Evolutionary conservation across 179 eudicot genomes (phyloP).

Genomic region (Beta corolliflora): DNA sequence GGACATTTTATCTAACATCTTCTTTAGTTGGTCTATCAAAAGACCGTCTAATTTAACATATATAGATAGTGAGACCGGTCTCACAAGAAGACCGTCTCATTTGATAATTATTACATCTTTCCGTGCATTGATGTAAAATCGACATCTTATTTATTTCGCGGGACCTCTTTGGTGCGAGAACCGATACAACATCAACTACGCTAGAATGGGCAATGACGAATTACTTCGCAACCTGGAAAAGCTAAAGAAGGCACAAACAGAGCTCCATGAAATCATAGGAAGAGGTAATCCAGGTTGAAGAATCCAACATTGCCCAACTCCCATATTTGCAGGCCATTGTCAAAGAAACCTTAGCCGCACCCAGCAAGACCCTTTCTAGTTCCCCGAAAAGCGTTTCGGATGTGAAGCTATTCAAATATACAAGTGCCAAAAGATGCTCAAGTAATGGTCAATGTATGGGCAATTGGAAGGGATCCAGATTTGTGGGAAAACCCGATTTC

Average conservation of each 20-base stretch:
- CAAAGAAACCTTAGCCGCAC: conserved; percentile 3
- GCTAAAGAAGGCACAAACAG: too few species aligned
- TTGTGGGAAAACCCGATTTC: too few species aligned
- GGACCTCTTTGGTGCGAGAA: conserved; percentile 3
- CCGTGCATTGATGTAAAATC: neutral
- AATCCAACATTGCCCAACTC: neutral
- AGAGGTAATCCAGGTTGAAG: neutral
- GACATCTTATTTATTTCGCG: neutral
- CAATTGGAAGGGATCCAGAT: too few species aligned
- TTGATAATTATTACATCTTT: neutral
- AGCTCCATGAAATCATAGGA: too few species aligned
- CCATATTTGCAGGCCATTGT: neutral
- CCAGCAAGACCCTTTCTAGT: neutral
- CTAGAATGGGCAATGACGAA: conserved; percentile 7
- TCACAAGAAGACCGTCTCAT: too few species aligned
- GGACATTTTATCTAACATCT: neutral
- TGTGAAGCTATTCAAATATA: too few species aligned
- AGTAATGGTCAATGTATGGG: too few species aligned
- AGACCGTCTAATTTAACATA: too few species aligned
- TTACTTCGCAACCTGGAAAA: neutral
- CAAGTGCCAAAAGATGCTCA: too few species aligned
- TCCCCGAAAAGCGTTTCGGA: neutral
- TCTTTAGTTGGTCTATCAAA: too few species aligned
- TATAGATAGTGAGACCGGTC: too few species aligned
- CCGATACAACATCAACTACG: neutral